phyloP scores from a whole-genome alignment of 129 eudicot species.

The Flaveria sonorensis region DNA sequence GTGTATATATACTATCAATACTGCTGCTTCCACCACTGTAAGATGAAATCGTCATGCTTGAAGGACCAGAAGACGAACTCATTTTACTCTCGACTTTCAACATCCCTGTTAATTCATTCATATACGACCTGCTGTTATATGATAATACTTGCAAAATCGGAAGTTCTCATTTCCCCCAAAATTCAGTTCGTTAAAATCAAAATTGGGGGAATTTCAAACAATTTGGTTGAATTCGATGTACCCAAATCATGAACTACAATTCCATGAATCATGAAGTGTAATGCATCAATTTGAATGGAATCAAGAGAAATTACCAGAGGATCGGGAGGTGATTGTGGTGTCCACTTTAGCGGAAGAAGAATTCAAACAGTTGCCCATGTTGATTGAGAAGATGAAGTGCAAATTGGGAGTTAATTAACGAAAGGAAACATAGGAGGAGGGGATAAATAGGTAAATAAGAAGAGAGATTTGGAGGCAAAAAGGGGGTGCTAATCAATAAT shows the following conservation, averaged over 20 bases:
- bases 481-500: too few relatives aligned
- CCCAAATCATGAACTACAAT: constrained; percentile 4
- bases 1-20: constrained; percentile 60
- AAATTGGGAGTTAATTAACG: not conserved
- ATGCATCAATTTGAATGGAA: not conserved
- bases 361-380: constrained; percentile 70
- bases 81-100: constrained; percentile 49
- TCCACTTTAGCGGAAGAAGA: constrained; percentile 44
- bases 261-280: not conserved
- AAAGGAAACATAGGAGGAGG: not conserved
- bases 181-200: constrained; percentile 1
- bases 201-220: not conserved
- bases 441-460: not conserved
- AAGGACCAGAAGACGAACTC: constrained; percentile 51
- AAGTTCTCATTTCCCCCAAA: not conserved
- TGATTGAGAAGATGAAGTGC: not conserved
- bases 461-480: not conserved
- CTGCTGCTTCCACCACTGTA: constrained; percentile 53
- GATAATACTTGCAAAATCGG: not conserved
- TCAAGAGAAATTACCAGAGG: constrained; percentile 46
- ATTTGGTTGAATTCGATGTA: not conserved
- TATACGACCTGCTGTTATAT: not conserved
- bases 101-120: constrained; percentile 38
- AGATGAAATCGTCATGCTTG: constrained; percentile 51
- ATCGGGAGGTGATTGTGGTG: constrained; percentile 46